Percentiles rank a stretch among this genome's conserved stretches.
Evolutionary conservation across 352 stramenopile species (phyloP).

Genomic region (Phytophthora sansomeana): DNA sequence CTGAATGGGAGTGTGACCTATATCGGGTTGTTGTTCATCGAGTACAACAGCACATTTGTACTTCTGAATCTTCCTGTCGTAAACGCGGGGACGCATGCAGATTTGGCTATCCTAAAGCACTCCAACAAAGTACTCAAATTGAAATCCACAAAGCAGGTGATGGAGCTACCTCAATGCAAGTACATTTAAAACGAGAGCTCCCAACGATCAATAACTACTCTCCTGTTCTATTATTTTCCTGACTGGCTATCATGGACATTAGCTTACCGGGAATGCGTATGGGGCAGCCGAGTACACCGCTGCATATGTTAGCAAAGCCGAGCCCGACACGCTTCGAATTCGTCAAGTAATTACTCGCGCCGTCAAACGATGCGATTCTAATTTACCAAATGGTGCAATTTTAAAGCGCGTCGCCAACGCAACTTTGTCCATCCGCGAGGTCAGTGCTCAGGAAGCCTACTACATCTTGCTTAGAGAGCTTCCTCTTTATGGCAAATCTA

Average conservation of each 20-base stretch:
- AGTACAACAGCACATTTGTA: slow-evolving; percentile 25
- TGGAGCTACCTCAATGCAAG: slow-evolving; percentile 2
- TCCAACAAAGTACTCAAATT: not conserved
- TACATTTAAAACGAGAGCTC: slow-evolving; percentile 14
- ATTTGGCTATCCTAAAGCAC: slow-evolving; percentile 19
- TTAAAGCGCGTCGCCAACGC: not conserved
- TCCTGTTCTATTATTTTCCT: not conserved
- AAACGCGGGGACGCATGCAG: slow-evolving; percentile 2
- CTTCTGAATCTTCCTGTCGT: slow-evolving; percentile 10
- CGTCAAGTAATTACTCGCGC: not conserved
- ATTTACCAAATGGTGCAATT: not conserved
- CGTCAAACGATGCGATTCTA: not conserved
- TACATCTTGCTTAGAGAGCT: not conserved
- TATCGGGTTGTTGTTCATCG: slow-evolving; percentile 11
- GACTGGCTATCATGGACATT: slow-evolving; percentile 23
- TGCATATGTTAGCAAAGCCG: not conserved
- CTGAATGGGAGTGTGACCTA: slow-evolving; percentile 21
- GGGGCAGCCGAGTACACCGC: not conserved
- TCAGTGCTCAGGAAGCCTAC: not conserved
- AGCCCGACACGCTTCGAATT: not conserved
- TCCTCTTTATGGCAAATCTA: too few species aligned
- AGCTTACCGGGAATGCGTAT: too few species aligned
- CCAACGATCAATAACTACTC: slow-evolving; percentile 23
- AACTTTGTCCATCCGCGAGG: not conserved
- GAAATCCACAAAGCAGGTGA: not conserved